Percentiles rank a stretch among this genome's conserved stretches.
Evolutionary conservation across 345 rosid species (phyloP).

Genomic region (Salix suchowensis): DNA sequence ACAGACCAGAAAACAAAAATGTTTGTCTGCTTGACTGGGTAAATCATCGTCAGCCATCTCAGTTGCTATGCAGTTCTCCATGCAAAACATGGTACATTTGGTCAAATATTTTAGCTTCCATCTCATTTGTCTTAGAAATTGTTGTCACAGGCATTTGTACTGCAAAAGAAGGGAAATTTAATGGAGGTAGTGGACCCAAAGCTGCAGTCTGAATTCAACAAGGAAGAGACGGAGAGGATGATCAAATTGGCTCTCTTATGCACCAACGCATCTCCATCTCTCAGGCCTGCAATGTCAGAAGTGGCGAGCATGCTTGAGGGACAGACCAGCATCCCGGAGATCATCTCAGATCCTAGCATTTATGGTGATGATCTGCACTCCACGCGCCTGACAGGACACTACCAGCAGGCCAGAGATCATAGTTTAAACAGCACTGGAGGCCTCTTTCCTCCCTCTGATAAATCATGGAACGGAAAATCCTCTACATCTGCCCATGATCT

Average conservation of each 20-base stretch:
- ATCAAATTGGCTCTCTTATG: conserved; percentile 37
- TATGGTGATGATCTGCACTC: not conserved
- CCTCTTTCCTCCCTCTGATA: not conserved
- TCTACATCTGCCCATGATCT: not conserved
- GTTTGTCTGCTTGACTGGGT: conserved; percentile 49
- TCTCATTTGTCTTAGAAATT: not conserved
- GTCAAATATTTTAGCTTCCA: not conserved
- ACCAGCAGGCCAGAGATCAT: not conserved
- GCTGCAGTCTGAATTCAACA: conserved; percentile 20
- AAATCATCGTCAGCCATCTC: not conserved
- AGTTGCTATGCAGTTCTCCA: too few species aligned
- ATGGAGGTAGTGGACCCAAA: conserved; percentile 32
- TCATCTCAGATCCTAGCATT: not conserved
- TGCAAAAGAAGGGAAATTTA: conserved; percentile 27
- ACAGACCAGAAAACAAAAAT: conserved; percentile 25
- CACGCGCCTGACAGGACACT: not conserved
- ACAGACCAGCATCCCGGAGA: not conserved
- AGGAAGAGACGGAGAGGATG: conserved; percentile 32
- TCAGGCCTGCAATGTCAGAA: conserved; percentile 40
- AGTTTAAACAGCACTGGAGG: too few species aligned
- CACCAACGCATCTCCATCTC: conserved; percentile 30
- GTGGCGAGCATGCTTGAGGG: conserved; percentile 38
- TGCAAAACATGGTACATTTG: too few species aligned
- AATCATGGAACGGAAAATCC: not conserved
- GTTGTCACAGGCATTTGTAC: conserved; percentile 19